Base-by-base conservation (phyloP, 2,329 filamentous ascomycete species). In the Sporothrix dimorphospora region DNA sequence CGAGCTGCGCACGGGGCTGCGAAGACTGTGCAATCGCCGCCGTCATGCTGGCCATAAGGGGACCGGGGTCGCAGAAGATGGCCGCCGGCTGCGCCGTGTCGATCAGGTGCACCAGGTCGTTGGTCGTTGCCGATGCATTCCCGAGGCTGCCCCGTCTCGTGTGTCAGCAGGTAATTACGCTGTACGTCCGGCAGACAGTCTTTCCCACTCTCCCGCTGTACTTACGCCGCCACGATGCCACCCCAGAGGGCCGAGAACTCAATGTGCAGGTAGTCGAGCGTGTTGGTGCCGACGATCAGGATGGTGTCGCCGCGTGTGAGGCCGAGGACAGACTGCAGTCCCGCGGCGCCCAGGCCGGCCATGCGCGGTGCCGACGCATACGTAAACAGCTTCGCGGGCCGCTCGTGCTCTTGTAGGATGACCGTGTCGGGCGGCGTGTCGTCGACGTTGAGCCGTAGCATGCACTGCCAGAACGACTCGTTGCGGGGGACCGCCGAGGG, bases 351-450 rank as follows among this genome's bases (percentile, higher is more conserved):
- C 11, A 69, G 42, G 0, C 71, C 71, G 5, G 51, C 45, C 65
- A 72, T 6, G 4, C 21, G 51, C 4, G 51, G 65, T 1, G 66
- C 53, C 6, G 63, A 63, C 2, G 4, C 34, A 9, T 34, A 63
- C 9, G 55, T 69, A 16, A 69, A 63, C 1, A 21, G 11, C n/a
- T 24, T 68, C 1, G 45, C 51, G 3, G 70, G 70, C 8, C 70
- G 27, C 21, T 72, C 70, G 19, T 72, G 53, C 4, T 72, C 63
- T 11, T 72, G 70, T 14, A 72, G 34, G n/a, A 72, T 69, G 11
- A 69, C n/a, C 0, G 24, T 69, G 21, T 72, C 51, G 7, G 63
- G 53, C 12, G 45, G 53, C 6, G 70, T 71, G 27, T 71, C 70
- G 53, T 71, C 63, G 6, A 71, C 42, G n/a, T 72, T 63, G 40